Evolutionary conservation across 208 protist genomes (phyloP), one percentile per base, ranked within the genome.

Genomic region (Lotmaria passim): DNA sequence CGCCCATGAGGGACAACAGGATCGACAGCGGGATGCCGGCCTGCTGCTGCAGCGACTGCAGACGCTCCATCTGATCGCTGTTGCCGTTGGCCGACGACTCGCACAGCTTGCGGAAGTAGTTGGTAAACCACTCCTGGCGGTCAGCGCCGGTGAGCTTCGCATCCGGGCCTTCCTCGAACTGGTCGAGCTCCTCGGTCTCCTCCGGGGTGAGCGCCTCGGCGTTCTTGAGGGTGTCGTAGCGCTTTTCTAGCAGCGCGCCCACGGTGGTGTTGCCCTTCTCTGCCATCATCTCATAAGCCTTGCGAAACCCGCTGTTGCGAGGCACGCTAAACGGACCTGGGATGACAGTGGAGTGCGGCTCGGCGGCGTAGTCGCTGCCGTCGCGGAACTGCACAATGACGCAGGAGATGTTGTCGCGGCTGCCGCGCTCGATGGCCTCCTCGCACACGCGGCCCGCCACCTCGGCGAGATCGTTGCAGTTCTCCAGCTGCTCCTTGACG

Each of bases 381-480:
- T 83, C 64, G 47, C 68, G 83, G 65, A 97, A 96, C 73, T 96
- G 88, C 48, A 97, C 86, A 73, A 97, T 93, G 21, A 97, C 88
- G 59, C 87, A 93, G 12, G 90, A 93, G 48, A 97, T 95, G 80
- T 97, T 97, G 71, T 97, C 93, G 58, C 89, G 87, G 73, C 86
- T 93, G 69, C 93, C 90, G 56, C 91, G 85, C 73, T 89, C 86
- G 34, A 97, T 89, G 30, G 93, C 93, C 72, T 94, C 91, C 57
- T 92, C 80, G 75, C 91, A 96, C 38, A 97, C 87, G 24, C 72
- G 76, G n/a, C 85, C 87, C 19, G 91, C 87, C 58, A 96, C 85
- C 66, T 89, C 73, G n/a, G 79, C 77, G 38, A 96, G 82, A 56
- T 97, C 91, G 78, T 89, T 64, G 55, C 73, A 81, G 14, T 30